A percentile compares a stretch with the other conserved stretches of the same genome.
Evolutionary conservation across 805 yeast species (phyloP).

Genomic region (Candida stauntonica): DNA sequence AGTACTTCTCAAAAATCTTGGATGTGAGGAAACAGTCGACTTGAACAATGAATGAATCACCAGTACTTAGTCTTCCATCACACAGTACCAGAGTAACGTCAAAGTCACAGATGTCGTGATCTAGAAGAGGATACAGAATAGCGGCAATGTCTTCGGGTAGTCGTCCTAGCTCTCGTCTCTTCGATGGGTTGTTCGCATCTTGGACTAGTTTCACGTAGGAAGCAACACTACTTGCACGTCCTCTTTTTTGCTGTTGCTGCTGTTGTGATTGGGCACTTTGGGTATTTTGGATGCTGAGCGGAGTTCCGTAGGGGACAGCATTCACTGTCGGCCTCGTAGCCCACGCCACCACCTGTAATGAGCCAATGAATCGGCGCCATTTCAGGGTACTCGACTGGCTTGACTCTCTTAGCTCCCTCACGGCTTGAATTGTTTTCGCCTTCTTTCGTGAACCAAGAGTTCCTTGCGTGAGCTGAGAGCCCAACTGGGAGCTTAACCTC

Average conservation of each 20-base stretch:
- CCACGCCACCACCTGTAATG: conserved; percentile 59
- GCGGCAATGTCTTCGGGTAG: conserved; percentile 66
- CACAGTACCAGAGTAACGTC: conserved; percentile 55
- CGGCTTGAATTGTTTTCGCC: neutral
- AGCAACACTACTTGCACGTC: conserved; percentile 27
- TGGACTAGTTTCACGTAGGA: conserved; percentile 31
- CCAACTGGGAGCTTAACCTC: neutral
- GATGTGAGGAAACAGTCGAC: conserved; percentile 59
- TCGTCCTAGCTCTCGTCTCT: conserved; percentile 65
- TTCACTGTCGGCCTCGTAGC: conserved; percentile 61
- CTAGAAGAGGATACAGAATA: conserved; percentile 61
- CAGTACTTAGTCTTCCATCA: conserved; percentile 57
- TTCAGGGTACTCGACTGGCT: neutral
- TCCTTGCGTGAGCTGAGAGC: neutral
- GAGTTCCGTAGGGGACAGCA: conserved; percentile 42
- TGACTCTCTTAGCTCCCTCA: too few relatives aligned
- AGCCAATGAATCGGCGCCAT: conserved; percentile 54
- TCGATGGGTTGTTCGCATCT: conserved; percentile 22
- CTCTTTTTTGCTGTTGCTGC: conserved; percentile 18
- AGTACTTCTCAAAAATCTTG: conserved; percentile 24
- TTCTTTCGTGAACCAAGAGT: neutral
- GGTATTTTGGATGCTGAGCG: conserved; percentile 34
- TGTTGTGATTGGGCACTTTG: too few relatives aligned
- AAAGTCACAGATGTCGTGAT: conserved; percentile 48
- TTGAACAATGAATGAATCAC: conserved; percentile 71